Conservation (phyloP, 495 filamentous ascomycete genomes). For the Ramalina peruviana region DNA sequence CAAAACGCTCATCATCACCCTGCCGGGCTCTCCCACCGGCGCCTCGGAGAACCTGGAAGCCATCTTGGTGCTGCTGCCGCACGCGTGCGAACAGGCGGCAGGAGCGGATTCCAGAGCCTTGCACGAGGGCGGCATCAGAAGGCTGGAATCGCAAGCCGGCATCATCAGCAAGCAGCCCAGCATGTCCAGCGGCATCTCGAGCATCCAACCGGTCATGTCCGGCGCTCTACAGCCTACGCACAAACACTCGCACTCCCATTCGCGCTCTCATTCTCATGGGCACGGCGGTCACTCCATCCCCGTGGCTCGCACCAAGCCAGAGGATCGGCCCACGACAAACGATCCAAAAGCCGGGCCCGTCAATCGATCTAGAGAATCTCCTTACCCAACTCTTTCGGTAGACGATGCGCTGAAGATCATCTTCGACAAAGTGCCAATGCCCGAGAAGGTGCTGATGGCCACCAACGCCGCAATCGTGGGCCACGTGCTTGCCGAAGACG, state of each 20-base stretch:
- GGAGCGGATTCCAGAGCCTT: slow-evolving; percentile 68
- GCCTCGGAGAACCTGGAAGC: slow-evolving; percentile 89
- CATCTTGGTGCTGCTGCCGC: slow-evolving; percentile 77
- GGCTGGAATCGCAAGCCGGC: slow-evolving; percentile 59
- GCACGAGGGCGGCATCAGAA: slow-evolving; percentile 68
- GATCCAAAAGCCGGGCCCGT: slow-evolving; percentile 68
- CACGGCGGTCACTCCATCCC: slow-evolving; percentile 45
- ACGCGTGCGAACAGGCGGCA: slow-evolving; percentile 82
- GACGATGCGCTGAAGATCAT: slow-evolving; percentile 66
- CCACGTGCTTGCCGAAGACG: slow-evolving; percentile 67
- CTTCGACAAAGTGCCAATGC: slow-evolving; percentile 40
- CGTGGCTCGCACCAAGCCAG: slow-evolving; percentile 54
- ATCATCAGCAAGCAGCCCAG: slow-evolving; percentile 32
- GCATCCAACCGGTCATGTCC: no score
- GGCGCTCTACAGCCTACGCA: slow-evolving; percentile 23
- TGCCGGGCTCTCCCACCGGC: slow-evolving; percentile 94
- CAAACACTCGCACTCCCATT: slow-evolving; percentile 37
- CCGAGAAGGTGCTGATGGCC: slow-evolving; percentile 36
- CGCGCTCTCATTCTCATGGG: slow-evolving; percentile 36
- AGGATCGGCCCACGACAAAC: slow-evolving; percentile 54
- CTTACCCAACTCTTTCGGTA: slow-evolving; percentile 85
- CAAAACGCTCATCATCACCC: slow-evolving; percentile 71
- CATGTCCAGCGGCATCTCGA: no score
- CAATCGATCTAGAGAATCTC: slow-evolving; percentile 64
- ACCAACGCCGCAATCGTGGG: slow-evolving; percentile 55